Evolutionary conservation across 176 grass and related monocot genomes (phyloP).

Genomic region (Cymbopogon citratus): DNA sequence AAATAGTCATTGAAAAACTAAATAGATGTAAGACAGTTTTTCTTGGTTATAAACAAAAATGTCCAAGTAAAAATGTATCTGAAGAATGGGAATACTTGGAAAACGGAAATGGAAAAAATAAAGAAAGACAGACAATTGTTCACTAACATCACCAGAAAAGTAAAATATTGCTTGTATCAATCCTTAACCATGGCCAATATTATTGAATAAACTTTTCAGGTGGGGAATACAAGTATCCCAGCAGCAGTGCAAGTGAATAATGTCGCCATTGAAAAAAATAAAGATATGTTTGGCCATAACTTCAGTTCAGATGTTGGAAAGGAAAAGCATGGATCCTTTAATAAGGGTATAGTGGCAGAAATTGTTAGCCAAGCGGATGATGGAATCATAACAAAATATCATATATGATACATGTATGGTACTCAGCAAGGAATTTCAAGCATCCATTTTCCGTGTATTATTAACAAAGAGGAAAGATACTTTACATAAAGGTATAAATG

Average conservation of each 20-base stretch:
- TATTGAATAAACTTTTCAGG: constrained; percentile 4
- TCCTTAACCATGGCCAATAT: not conserved
- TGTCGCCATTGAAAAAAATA: not conserved
- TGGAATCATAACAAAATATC: constrained; percentile 3
- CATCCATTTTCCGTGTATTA: not conserved
- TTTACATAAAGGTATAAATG: not conserved
- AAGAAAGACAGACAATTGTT: not conserved
- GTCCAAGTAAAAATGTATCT: not conserved
- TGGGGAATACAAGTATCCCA: not conserved
- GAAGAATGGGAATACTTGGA: not conserved
- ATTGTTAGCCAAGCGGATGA: not conserved
- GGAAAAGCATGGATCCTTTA: not conserved
- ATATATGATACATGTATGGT: not conserved
- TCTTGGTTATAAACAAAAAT: not conserved
- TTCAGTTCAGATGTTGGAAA: constrained; percentile 10
- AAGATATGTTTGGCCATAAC: constrained; percentile 4
- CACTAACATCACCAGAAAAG: constrained; percentile 5
- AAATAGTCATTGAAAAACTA: not conserved
- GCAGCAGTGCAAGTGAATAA: not conserved
- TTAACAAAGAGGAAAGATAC: not conserved
- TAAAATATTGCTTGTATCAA: not conserved
- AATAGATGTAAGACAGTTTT: not conserved
- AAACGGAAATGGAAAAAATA: not conserved
- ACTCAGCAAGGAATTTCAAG: not conserved
- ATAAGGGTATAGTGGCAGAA: not conserved